Base-by-base conservation (phyloP, 2,329 filamentous ascomycete genomes). In the Bipolaris oryzae region DNA sequence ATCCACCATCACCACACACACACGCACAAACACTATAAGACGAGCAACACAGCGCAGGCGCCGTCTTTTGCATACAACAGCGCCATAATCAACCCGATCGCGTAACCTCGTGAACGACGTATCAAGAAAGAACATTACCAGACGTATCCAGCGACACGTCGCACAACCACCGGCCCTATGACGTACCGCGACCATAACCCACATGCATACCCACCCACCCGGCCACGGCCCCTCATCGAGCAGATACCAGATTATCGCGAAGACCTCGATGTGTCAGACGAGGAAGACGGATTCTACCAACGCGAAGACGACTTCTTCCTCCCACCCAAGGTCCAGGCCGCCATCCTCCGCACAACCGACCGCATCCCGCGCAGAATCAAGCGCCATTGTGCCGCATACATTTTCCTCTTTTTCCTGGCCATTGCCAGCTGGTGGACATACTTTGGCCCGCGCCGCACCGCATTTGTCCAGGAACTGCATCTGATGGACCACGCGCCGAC, bases 261-360 rank as follows among this genome's bases (percentile, higher is more conserved):
- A 43, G 51, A 68, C 42, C 60, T 74, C 55, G 74, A 76, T 58
- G 74, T 76, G 44, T 73, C 76, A 13, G 76, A 79, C 50, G 74
- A 76, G 66, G 74, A 76, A 60, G 71, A 75, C 25, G 64, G 65
- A 38, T 75, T 74, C 66, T 76, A 75, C 63, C 61, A 59, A 50
- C 61, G 66, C 53, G 75, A 77, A 48, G 72, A 76, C 56, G 69
- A 72, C 41, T 70, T 67, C 46, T 63, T 74, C 33, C 64, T 75
- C 34, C 61, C 67, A 6, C 70, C 69, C n/a, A 71, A 73, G 58
- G 67, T 70, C 64, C 70, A 71, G 50, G 62, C 65, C 33, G 56
- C 71, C 18, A 55, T 75, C 46, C 57, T 61, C 15, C 61, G 56
- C 23, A 66, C 63, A 7, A 61, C 64, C 44, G 69, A 69, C 39